These are phyloP conservation scores for Eragrostis tef DNA, from an alignment of 202 grass and related monocot genomes.

Conservation along the genomic window DNA sequence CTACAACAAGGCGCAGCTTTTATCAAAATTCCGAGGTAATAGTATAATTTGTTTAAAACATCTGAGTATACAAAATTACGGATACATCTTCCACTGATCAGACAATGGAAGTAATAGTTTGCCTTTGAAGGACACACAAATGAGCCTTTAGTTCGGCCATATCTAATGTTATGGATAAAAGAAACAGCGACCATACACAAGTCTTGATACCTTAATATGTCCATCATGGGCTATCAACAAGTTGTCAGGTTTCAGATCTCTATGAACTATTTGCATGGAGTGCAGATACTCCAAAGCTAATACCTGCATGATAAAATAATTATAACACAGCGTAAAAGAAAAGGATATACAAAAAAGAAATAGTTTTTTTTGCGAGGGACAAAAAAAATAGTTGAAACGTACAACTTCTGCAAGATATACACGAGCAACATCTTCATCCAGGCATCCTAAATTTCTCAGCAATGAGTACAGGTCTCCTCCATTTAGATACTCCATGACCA, in stretches of 20 bases:
- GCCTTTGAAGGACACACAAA: constrained; percentile 19
- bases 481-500: constrained; percentile 99
- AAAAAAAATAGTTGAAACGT: constrained; percentile 55
- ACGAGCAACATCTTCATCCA: constrained; percentile 97
- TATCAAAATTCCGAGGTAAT: too few relatives aligned
- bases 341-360: constrained; percentile 35
- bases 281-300: constrained; percentile 99
- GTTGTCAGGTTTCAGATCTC: constrained; percentile 99
- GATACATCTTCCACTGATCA: constrained; percentile 37
- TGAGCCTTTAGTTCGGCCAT: constrained; percentile 19
- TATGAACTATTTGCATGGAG: constrained; percentile 93
- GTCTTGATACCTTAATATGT: constrained; percentile 85
- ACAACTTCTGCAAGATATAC: constrained; percentile 99
- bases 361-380: too few relatives aligned
- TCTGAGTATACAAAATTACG: constrained; percentile 2
- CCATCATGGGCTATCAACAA: constrained; percentile 99
- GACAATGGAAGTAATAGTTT: not conserved
- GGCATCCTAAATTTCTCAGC: constrained; percentile 96
- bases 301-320: constrained; percentile 61
- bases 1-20: not conserved
- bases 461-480: constrained; percentile 96
- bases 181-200: constrained; percentile 37
- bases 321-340: constrained; percentile 29
- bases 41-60: constrained; percentile 14
- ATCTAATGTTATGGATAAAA: constrained; percentile 41